A percentile compares a stretch with the other conserved stretches of the same genome.
phyloP scores from a whole-genome alignment of 2,329 filamentous ascomycete genomes.

The Fusarium mangiferae region DNA sequence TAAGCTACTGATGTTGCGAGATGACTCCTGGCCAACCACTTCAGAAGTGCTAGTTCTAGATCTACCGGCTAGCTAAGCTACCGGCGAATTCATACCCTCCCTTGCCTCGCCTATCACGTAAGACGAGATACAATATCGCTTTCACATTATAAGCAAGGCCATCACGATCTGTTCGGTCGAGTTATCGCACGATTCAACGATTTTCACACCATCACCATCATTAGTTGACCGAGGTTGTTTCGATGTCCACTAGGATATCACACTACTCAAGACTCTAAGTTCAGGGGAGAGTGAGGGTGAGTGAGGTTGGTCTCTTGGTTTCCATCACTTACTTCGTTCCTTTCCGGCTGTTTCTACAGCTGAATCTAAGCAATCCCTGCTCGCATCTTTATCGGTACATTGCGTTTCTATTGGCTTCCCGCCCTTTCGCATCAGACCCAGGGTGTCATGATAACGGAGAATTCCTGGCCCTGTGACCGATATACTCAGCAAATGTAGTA shows the following conservation, averaged over 20 bases:
- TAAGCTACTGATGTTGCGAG: not conserved
- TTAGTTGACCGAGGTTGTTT: not conserved
- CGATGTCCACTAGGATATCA: not conserved
- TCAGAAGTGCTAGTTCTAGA: not conserved
- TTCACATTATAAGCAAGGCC: not conserved
- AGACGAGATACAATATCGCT: not conserved
- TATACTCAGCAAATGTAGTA: not conserved
- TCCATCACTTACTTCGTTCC: not conserved
- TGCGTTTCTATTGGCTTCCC: not conserved
- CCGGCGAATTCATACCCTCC: not conserved
- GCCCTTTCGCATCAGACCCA: not conserved
- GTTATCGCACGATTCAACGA: not conserved
- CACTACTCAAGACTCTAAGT: not conserved
- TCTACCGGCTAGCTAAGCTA: slow-evolving; percentile 15
- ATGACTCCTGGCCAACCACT: slow-evolving; percentile 5
- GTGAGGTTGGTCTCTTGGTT: not conserved
- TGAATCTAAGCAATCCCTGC: not conserved
- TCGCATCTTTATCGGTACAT: not conserved
- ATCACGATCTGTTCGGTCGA: slow-evolving; percentile 17
- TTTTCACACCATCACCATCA: not conserved
- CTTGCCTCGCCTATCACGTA: slow-evolving; percentile 3
- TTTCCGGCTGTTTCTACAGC: not conserved
- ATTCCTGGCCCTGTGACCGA: not conserved
- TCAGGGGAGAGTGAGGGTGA: not conserved
- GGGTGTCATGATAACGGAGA: not conserved